A percentile compares a stretch with the other conserved stretches of the same genome.
Evolutionary conservation across 768 basidiomycete species (phyloP).

Genomic region (Amanita pseudoporphyria): DNA sequence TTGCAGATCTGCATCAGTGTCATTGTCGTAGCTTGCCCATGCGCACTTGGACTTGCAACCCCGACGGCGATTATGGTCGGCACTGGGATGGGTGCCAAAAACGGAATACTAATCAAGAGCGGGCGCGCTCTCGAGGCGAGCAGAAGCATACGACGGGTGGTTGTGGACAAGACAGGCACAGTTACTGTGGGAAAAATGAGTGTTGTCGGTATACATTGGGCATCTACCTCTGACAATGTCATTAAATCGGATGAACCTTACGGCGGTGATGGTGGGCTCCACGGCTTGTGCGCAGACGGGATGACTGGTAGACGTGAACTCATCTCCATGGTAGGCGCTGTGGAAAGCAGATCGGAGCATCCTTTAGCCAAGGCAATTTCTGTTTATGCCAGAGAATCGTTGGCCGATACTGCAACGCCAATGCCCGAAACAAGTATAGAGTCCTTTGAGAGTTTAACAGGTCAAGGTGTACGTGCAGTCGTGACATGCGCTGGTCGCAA

Average conservation of each 20-base stretch:
- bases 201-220: conserved; percentile 75
- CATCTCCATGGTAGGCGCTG: conserved; percentile 74
- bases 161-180: conserved; percentile 97
- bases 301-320: conserved; percentile 48
- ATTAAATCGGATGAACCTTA: conserved; percentile 28
- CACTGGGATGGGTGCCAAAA: conserved; percentile 92
- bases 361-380: conserved; percentile 94
- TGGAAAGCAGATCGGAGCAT: conserved; percentile 91
- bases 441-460: conserved; percentile 81
- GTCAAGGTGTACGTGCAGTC: conserved; percentile 75
- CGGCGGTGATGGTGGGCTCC: conserved; percentile 32
- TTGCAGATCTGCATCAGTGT: conserved; percentile 97
- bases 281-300: conserved; percentile 51
- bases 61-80: conserved; percentile 99
- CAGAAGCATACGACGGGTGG: conserved; percentile 67
- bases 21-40: conserved; percentile 96
- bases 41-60: conserved; percentile 91
- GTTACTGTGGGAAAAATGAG: conserved; percentile 91
- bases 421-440: conserved; percentile 49
- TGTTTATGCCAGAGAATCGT: conserved; percentile 59
- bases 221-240: conserved; percentile 21
- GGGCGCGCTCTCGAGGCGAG: conserved; percentile 92
- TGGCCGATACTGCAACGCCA: conserved; percentile 23
- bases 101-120: conserved; percentile 97
- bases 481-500: conserved; percentile 44